Evolutionary conservation across 2,329 filamentous ascomycete genomes (phyloP).

Genomic region (Sphaerulina musiva): DNA sequence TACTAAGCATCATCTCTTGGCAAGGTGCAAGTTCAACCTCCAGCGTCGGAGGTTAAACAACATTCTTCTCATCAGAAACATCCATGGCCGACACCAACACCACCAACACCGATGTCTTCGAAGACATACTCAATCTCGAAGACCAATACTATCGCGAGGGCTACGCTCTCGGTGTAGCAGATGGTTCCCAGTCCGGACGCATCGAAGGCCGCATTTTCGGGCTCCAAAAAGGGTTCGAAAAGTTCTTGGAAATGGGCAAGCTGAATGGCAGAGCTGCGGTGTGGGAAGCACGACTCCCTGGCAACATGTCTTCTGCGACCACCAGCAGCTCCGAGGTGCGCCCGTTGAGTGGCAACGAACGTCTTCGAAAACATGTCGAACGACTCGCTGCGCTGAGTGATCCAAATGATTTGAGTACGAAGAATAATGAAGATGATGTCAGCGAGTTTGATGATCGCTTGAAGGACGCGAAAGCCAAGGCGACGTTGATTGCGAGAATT

Average conservation of each 20-base stretch:
- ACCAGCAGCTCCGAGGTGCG: no score
- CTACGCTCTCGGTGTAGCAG: constrained; percentile 64
- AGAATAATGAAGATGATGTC: constrained; percentile 83
- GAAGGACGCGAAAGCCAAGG: constrained; percentile 75
- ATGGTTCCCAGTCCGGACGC: constrained; percentile 70
- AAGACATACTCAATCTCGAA: constrained; percentile 54
- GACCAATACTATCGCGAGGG: constrained; percentile 75
- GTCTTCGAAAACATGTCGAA: constrained; percentile 70
- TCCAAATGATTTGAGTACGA: constrained; percentile 65
- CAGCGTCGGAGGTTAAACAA: background rate
- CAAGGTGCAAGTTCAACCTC: no score
- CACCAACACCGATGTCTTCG: constrained; percentile 38
- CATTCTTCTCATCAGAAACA: background rate
- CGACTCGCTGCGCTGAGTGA: constrained; percentile 73
- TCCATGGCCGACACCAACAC: constrained; percentile 3
- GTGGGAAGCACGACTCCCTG: constrained; percentile 68
- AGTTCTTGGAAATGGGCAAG: constrained; percentile 73
- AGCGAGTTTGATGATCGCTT: constrained; percentile 85
- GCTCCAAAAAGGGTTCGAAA: constrained; percentile 87
- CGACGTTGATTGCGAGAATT: constrained; percentile 75
- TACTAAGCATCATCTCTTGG: no score
- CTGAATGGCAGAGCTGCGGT: constrained; percentile 71
- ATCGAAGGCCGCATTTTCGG: constrained; percentile 87
- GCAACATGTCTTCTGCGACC: background rate
- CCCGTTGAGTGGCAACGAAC: constrained; percentile 43